Base-by-base conservation (phyloP, 1,284 basidiomycete genomes). In the Pterula multifida region DNA sequence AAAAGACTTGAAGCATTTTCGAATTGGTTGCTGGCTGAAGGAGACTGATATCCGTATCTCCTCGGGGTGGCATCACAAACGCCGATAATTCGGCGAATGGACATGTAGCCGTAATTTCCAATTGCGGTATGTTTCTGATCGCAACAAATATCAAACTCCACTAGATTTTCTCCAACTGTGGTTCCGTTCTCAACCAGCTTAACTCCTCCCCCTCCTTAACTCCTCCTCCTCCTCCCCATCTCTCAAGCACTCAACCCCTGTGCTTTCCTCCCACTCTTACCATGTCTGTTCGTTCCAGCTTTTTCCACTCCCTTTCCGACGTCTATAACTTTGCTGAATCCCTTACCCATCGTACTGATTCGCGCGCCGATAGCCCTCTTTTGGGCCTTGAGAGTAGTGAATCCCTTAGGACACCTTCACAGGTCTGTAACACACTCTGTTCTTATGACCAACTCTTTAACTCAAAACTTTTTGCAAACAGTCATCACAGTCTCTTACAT, bases 1-100 rank as follows among this genome's bases (percentile, higher is more conserved):
- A 78, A 81, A 60, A 76, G 93, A 46, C 63, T 95, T 60, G 90
- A 93, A 51, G 79, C 85, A 61, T 96, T 95, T 62, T 90, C 90
- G 0, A 68, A 82, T 25, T 97, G 91, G 91, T 69, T 97, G 44
- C 69, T 88, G 69, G 70, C 74, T 3, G 85, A 88, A 63, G 85
- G 78, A 35, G 84, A 87, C 56, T 85, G 61, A 68, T 36, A 36
- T 50, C 11, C n/a, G n/a, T n/a, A n/a, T n/a, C n/a, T n/a, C n/a
- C n/a, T n/a, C n/a, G n/a, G n/a, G n/a, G n/a, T n/a, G n/a, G n/a
- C n/a, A n/a, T n/a, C n/a, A n/a, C n/a, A n/a, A n/a, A n/a, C n/a
- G n/a, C n/a, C n/a, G n/a, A n/a, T n/a, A n/a, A n/a, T n/a, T n/a
- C n/a, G n/a, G n/a, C n/a, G n/a, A n/a, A n/a, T n/a, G n/a, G n/a